Base-by-base conservation (phyloP, 179 eudicot species). In the Kewa caespitosa region DNA sequence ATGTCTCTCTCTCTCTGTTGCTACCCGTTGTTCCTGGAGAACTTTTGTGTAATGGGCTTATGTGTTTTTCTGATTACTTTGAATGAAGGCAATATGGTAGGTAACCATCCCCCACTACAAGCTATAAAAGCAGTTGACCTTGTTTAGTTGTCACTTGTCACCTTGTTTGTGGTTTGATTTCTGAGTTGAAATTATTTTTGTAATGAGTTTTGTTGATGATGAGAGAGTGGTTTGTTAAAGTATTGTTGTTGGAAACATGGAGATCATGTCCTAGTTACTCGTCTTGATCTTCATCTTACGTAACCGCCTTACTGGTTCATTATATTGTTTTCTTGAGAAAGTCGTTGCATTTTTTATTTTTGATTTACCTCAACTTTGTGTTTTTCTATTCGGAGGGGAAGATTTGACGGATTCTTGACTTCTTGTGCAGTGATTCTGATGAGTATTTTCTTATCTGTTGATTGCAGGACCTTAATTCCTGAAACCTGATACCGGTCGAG, bases 71-170 rank as follows among this genome's bases (percentile, higher is more conserved):
- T 63, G 76, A 76, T 82, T 64, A 59, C 85, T 78, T 78, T 22
- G 76, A 74, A 82, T 81, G 79, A 73, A 48, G 76, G 72, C 82
- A 62, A 78, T 64, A 37, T 42, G 68, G 76, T 54, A 77, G 81
- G 78, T 81, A 63, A 81, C 74, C 73, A 55, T 74, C 81, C 52
- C 78, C 73, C n/a, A 69, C 72, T 54, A 76, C 3, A 18, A 28
- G 5, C 32, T 54, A 54, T 70, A 43, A 43, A 20, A 37, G 80
- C 67, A 48, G 81, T 74, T 81, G 84, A 81, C 81, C 72, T 62
- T 78, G n/a, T n/a, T n/a, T n/a, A n/a, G n/a, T n/a, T n/a, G 78
- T 63, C 30, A 38, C 75, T 77, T 77, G 84, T 74, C 77, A 34
- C 65, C 79, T 76, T 74, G 81, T 74, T 73, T 69, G 72, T 81